phyloP scores from a whole-genome alignment of 1,284 basidiomycete species.

The Trichosporon sp. region DNA sequence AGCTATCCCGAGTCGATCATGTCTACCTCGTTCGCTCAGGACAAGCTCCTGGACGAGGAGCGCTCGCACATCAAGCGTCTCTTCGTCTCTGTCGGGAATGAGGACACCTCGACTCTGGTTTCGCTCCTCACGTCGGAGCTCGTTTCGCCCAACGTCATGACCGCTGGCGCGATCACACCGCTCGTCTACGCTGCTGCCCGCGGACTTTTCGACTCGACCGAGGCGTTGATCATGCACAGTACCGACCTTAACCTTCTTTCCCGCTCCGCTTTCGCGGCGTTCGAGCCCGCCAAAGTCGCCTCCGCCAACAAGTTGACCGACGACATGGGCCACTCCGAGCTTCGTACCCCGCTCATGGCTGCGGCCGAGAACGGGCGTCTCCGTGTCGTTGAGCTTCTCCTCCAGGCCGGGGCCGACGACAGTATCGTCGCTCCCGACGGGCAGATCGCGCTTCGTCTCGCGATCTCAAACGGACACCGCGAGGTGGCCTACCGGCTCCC shows the following conservation, averaged over 20 bases:
- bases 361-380: conserved; percentile 75
- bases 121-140: not conserved
- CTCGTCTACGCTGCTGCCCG: conserved; percentile 16
- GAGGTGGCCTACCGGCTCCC: conserved; percentile 27
- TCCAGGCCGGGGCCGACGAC: conserved; percentile 67
- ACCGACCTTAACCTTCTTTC: conserved; percentile 18
- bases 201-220: conserved; percentile 12
- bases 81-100: not conserved
- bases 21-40: not conserved
- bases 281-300: conserved; percentile 24
- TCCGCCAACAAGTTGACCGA: not conserved
- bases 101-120: not conserved
- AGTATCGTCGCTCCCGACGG: conserved; percentile 24
- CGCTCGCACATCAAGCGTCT: not conserved
- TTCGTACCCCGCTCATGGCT: conserved; percentile 70
- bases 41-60: not conserved
- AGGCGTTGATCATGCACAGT: conserved; percentile 20
- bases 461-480: conserved; percentile 8
- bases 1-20: not conserved
- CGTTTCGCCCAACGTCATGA: conserved; percentile 23
- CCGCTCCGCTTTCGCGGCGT: not conserved
- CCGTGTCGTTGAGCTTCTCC: conserved; percentile 63
- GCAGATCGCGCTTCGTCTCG: conserved; percentile 30
- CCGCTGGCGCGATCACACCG: not conserved
- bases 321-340: not conserved